Conservation (phyloP, 1,139 yeast species). For the Suhomyces yuchorum region DNA sequence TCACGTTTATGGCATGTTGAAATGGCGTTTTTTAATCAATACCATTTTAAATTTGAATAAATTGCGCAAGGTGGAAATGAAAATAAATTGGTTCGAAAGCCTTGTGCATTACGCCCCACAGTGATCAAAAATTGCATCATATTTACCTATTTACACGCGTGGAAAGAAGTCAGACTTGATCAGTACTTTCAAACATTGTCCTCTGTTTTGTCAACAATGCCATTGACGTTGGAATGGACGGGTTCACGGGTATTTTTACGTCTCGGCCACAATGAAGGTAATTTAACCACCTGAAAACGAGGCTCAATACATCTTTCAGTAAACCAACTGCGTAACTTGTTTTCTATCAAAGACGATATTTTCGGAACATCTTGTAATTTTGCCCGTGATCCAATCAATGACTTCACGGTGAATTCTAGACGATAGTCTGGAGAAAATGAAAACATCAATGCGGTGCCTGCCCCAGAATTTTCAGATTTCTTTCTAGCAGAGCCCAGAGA, state of each 20-base stretch:
- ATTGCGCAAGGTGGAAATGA: too few species aligned
- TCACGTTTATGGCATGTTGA: too few species aligned
- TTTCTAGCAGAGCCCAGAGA: neutral
- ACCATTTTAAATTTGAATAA: too few species aligned
- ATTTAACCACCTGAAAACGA: conserved; percentile 75
- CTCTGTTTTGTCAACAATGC: conserved; percentile 18
- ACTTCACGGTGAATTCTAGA: conserved; percentile 80
- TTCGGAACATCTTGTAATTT: conserved; percentile 93
- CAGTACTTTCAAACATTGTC: neutral
- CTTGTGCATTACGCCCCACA: neutral
- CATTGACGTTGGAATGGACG: conserved; percentile 19
- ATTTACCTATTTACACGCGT: neutral
- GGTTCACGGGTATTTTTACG: conserved; percentile 65
- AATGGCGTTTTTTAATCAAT: too few species aligned
- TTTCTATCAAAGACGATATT: conserved; percentile 80
- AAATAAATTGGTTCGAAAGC: too few species aligned
- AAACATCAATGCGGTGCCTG: conserved; percentile 75
- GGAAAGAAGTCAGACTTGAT: neutral
- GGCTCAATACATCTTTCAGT: conserved; percentile 94
- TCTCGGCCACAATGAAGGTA: conserved; percentile 92
- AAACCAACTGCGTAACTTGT: conserved; percentile 84
- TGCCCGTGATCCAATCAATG: conserved; percentile 89
- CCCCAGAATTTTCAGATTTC: conserved; percentile 30
- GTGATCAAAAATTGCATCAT: neutral
- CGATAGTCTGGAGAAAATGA: conserved; percentile 90